These are phyloP conservation scores for Fusarium sororula DNA, from an alignment of 2,329 filamentous ascomycete genomes.

Conservation along the genomic window DNA sequence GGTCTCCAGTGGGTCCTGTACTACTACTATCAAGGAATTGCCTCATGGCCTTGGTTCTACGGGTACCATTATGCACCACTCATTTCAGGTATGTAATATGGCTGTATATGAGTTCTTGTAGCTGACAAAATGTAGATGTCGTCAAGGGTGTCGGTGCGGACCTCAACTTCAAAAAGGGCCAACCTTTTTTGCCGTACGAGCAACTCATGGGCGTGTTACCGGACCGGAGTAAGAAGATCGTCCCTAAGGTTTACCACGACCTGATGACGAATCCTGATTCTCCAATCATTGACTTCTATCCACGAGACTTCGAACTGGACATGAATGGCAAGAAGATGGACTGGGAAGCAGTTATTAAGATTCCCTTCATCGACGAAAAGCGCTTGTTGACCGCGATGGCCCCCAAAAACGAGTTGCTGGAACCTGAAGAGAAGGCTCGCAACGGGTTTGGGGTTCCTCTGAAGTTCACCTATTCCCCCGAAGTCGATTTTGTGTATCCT, in stretches of 20 bases:
- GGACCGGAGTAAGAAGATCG: conserved; percentile 96
- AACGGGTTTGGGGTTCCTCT: conserved; percentile 93
- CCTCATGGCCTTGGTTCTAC: conserved; percentile 99
- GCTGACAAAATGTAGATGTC: conserved; percentile 70
- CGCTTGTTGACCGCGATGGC: conserved; percentile 86
- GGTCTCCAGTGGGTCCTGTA: conserved; percentile 97
- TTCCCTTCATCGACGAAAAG: conserved; percentile 96
- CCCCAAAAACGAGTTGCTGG: conserved; percentile 81
- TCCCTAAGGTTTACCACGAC: conserved; percentile 85
- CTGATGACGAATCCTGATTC: conserved; percentile 92
- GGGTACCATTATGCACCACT: conserved; percentile 96
- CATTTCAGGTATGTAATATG: conserved; percentile 74
- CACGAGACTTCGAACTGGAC: conserved; percentile 93
- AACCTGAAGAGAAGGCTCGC: conserved; percentile 78
- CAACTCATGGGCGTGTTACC: conserved; percentile 98
- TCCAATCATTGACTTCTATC: conserved; percentile 98
- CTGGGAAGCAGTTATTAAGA: conserved; percentile 99
- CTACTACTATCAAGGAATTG: conserved; percentile 97
- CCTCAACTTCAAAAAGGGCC: conserved; percentile 91
- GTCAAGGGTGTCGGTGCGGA: conserved; percentile 86
- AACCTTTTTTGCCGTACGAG: conserved; percentile 94
- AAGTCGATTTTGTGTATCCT: conserved; percentile 83
- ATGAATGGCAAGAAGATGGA: conserved; percentile 99
- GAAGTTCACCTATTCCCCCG: conserved; percentile 87
- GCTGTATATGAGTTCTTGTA: conserved; percentile 46